A percentile compares a stretch with the other conserved stretches of the same genome.
Conservation (phyloP, 2,329 filamentous ascomycete species). For the Colletotrichum eremochloae region DNA sequence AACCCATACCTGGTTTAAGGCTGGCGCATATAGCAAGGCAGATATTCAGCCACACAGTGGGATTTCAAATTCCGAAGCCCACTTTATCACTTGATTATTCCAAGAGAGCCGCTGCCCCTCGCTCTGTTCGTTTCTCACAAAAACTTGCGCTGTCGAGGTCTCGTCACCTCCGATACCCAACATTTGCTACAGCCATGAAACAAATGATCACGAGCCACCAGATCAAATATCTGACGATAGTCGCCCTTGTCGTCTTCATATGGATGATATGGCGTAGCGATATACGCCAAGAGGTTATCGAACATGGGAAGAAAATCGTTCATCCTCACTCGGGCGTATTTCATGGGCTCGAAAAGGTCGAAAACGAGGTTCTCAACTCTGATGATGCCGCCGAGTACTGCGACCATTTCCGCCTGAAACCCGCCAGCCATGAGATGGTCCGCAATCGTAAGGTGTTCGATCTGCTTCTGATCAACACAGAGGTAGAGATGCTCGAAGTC, state of each 20-base stretch:
- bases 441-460: constrained; percentile 52
- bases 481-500: constrained; percentile 76
- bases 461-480: constrained; percentile 72
- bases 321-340: neutral
- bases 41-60: neutral
- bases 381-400: neutral
- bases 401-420: neutral
- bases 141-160: neutral
- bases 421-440: neutral
- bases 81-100: neutral
- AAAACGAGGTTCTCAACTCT: neutral
- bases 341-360: neutral
- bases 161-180: neutral
- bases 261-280: neutral
- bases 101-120: neutral
- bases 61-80: neutral
- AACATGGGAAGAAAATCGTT: neutral
- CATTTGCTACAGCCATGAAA: neutral
- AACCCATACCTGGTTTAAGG: neutral
- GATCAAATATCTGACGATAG: neutral
- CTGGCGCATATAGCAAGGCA: neutral
- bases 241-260: neutral
- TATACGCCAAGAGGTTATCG: neutral
- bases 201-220: neutral
- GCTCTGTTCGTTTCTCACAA: neutral